Evolutionary conservation across 2,329 filamentous ascomycete genomes (phyloP).

Genomic region (Fusarium nurragi): DNA sequence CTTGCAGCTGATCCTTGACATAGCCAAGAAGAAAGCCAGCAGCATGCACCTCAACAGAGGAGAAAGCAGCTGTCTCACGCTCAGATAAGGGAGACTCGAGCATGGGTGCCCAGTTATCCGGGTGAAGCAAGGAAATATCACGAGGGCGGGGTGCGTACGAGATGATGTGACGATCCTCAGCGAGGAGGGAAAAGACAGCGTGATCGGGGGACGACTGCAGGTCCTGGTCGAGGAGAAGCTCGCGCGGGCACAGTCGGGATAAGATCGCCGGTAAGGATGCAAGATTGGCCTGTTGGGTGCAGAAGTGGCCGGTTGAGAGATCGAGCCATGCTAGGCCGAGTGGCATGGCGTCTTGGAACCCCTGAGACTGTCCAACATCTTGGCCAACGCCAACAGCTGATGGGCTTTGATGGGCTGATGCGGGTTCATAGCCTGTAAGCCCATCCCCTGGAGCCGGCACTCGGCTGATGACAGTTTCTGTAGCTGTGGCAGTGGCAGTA

Average conservation of each 20-base stretch:
- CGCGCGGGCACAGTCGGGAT: constrained; percentile 82
- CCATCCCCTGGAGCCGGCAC: constrained; percentile 20
- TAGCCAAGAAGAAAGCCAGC: constrained; percentile 87
- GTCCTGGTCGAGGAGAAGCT: constrained; percentile 80
- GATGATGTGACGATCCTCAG: constrained; percentile 78
- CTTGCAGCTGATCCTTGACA: constrained; percentile 80
- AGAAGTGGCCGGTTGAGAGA: constrained; percentile 93
- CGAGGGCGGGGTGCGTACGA: constrained; percentile 73
- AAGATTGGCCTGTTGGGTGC: constrained; percentile 79
- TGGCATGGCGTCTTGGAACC: constrained; percentile 39
- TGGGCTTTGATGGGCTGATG: constrained; percentile 31
- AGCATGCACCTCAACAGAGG: constrained; percentile 74
- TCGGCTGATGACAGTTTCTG: constrained; percentile 64
- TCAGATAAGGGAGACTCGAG: constrained; percentile 76
- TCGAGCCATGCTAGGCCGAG: constrained; percentile 94
- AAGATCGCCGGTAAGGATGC: constrained; percentile 80
- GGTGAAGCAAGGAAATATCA: constrained; percentile 55
- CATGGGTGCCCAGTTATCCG: constrained; percentile 77
- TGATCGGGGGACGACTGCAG: constrained; percentile 67
- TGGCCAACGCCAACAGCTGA: constrained; percentile 38
- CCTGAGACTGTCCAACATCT: constrained; percentile 25
- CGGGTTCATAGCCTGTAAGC: constrained; percentile 23
- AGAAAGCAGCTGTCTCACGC: constrained; percentile 66
- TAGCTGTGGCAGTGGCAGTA: too few relatives aligned
- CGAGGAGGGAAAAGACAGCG: constrained; percentile 72